Base-by-base conservation (phyloP, 1,284 basidiomycete genomes). In the Ustilago xerochloae region DNA sequence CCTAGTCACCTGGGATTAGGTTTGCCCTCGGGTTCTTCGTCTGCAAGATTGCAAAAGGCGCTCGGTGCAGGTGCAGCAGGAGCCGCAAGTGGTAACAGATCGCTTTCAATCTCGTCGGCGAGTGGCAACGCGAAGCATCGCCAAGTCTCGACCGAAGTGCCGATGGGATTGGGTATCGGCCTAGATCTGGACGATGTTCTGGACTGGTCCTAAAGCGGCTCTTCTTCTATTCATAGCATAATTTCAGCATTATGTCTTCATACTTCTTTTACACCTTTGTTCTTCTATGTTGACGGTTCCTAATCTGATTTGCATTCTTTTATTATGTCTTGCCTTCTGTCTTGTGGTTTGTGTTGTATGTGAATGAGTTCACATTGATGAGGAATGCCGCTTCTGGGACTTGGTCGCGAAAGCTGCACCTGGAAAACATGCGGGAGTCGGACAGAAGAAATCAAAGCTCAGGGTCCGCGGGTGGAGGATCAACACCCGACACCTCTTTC, bases 161-260 rank as follows among this genome's bases (percentile, higher is more conserved):
- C 69, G 2, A 61, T 76, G 61, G 74, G 74, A 3, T 28, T 76
- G 35, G 75, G 75, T 1, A 63, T 77, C 36, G 74, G 74, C 2
- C 30, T 74, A 33, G 75, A 77, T 43, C 50, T 77, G 20, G 75
- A 77, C 22, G 75, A 77, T 59, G 70, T 75, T 28, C 39, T 75
- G 26, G 67, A 75, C 38, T 75, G 68, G 73, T 64, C 68, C 28
- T 74, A 29, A 38, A 18, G 3, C 13, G 15, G 16, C 3, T 20
- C 22, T 38, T 28, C 24, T 43, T 47, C 26, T 35, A 16, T 51
- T 53, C 9, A n/a, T n/a, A n/a, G n/a, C n/a, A n/a, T n/a, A n/a
- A n/a, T n/a, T n/a, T n/a, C n/a, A n/a, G n/a, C n/a, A n/a, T n/a
- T n/a, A n/a, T n/a, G n/a, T n/a, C n/a, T n/a, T n/a, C n/a, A n/a